Base-by-base conservation (phyloP, 345 rosid genomes). In the Syzygium aqueum region DNA sequence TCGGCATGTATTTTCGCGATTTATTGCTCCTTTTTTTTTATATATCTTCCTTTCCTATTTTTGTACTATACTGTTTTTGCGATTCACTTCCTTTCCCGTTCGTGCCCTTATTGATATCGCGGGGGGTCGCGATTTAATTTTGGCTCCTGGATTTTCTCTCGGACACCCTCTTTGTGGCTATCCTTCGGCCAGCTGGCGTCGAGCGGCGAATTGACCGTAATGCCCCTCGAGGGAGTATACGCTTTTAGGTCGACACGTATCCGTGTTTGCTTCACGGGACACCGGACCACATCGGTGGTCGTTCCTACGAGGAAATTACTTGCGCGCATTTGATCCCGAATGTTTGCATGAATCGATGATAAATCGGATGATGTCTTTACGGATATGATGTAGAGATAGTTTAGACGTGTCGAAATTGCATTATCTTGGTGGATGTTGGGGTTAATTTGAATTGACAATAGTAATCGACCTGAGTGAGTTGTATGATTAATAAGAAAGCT, bases 341-440 rank as follows among this genome's bases (percentile, higher is more conserved):
- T 8, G 5, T 7, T 19, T 53, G 57, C 57, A 3, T 4, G 9
- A 21, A 14, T 53, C 25, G 3, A 19, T 23, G 8, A 21, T 53
- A 2, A 8, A 61, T n/a, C 11, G 8, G 30, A 61, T 61, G 28
- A 63, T 27, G 27, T 2, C 17, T 27, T 27, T 13, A 7, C 1
- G 16, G 5, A 8, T 27, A 6, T 5, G 16, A 7, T 13, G 6
- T 1, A 12, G 5, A 61, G 4, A 12, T 5, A n/a, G 73, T 1
- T 2, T 0, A 43, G 0, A 4, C 5, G 1, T 0, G 5, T n/a
- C 5, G 33, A n/a, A 28, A 63, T 63, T 63, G 40, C 15, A 28
- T 15, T 7, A 28, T 8, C 3, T 63, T 7, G 22, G 8, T 7
- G 22, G 8, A 28, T 14, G 19, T 28, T 28, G 7, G 19, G 0